Evolutionary conservation across 2,329 filamentous ascomycete species (phyloP).

Genomic region (Curvularia sp.): DNA sequence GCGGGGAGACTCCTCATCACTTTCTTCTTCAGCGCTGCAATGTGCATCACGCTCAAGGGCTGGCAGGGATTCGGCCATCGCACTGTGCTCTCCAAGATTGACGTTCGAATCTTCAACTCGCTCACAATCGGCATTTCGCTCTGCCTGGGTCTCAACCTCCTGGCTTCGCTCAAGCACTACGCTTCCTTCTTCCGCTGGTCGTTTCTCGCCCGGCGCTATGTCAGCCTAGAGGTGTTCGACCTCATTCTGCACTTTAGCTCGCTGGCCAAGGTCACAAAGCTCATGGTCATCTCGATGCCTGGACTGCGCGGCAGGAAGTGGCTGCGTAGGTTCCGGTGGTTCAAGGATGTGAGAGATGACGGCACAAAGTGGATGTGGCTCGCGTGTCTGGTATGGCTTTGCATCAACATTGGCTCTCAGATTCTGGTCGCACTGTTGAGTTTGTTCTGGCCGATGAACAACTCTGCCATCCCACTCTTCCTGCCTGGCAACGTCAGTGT

Average conservation of each 20-base stretch:
- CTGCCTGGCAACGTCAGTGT: conserved; percentile 37
- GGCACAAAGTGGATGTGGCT: conserved; percentile 46
- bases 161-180: conserved; percentile 45
- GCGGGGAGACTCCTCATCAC: conserved; percentile 38
- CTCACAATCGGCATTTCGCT: conserved; percentile 46
- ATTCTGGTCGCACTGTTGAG: conserved; percentile 44
- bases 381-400: conserved; percentile 42
- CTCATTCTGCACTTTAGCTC: conserved; percentile 44
- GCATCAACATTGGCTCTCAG: conserved; percentile 46
- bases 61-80: conserved; percentile 41
- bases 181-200: conserved; percentile 46
- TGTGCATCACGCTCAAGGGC: conserved; percentile 37
- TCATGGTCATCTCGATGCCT: conserved; percentile 46
- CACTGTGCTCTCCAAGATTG: conserved; percentile 35
- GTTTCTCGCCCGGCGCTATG: conserved; percentile 42
- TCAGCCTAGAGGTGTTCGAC: conserved; percentile 46
- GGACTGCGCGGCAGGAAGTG: conserved; percentile 36
- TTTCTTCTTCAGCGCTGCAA: conserved; percentile 39
- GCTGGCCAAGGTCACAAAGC: conserved; percentile 43
- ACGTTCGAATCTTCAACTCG: conserved; percentile 45
- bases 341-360: conserved; percentile 42
- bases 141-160: conserved; percentile 45
- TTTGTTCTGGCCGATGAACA: conserved; percentile 47
- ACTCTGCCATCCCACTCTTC: conserved; percentile 39
- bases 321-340: conserved; percentile 36